phyloP scores from a whole-genome alignment of 306 rosid species.

The Vigna reflexopilosa region DNA sequence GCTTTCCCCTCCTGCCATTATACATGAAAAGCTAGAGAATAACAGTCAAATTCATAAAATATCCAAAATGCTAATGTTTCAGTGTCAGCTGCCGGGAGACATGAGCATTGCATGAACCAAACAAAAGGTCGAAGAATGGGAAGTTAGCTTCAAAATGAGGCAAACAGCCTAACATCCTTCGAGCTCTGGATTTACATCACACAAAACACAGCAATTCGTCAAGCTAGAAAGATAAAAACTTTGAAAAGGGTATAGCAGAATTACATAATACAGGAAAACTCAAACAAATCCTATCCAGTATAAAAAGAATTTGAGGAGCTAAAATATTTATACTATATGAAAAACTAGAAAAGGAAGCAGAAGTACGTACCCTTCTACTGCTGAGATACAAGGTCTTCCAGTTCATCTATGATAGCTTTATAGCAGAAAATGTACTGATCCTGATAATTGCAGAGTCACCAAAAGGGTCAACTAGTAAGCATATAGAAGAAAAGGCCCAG shows the following conservation, averaged over 20 bases:
- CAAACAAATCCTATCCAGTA: background rate
- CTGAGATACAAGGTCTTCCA: slow-evolving; percentile 73
- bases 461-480: slow-evolving; percentile 23
- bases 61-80: slow-evolving; percentile 37
- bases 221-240: slow-evolving; percentile 17
- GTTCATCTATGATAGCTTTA: slow-evolving; percentile 64
- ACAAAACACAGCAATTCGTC: slow-evolving; percentile 28
- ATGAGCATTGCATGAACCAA: slow-evolving; percentile 38
- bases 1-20: slow-evolving; percentile 33
- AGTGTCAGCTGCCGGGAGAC: slow-evolving; percentile 30
- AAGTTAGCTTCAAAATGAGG: slow-evolving; percentile 41
- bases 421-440: slow-evolving; percentile 75
- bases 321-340: slow-evolving; percentile 14
- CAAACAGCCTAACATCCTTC: slow-evolving; percentile 44
- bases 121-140: slow-evolving; percentile 20
- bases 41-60: slow-evolving; percentile 40
- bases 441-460: slow-evolving; percentile 47
- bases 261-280: slow-evolving; percentile 16
- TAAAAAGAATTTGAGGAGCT: slow-evolving; percentile 36
- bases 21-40: slow-evolving; percentile 41
- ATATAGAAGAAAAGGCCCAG: background rate
- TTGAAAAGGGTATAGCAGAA: slow-evolving; percentile 16
- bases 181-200: slow-evolving; percentile 43
- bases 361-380: slow-evolving; percentile 52
- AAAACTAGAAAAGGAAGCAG: slow-evolving; percentile 28